Conservation (phyloP, 83 land plant species). For the Thuja plicata region DNA sequence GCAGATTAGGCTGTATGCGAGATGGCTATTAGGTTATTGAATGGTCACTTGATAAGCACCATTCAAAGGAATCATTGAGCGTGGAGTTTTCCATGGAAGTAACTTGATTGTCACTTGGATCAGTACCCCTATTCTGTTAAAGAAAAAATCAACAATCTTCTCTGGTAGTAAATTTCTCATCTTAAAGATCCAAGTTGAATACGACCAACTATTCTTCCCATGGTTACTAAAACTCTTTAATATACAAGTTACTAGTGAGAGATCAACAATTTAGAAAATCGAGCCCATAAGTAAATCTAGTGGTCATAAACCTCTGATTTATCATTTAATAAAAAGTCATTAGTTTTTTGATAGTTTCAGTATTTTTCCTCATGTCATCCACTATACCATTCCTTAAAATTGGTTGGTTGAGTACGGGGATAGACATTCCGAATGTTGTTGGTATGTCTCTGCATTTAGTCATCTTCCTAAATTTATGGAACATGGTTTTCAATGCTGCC, state of each 20-base stretch:
- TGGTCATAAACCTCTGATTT: background rate
- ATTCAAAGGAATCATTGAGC: too few species aligned
- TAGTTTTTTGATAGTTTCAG: background rate
- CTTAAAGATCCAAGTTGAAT: background rate
- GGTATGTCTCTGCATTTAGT: background rate
- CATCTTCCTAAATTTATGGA: background rate
- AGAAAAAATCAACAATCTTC: background rate
- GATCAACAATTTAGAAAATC: background rate
- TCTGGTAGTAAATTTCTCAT: background rate
- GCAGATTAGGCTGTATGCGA: too few species aligned
- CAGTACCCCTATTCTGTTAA: too few species aligned
- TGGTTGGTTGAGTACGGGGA: background rate
- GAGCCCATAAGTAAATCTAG: too few species aligned
- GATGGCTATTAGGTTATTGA: too few species aligned
- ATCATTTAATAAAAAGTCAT: background rate
- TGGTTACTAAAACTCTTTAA: too few species aligned
- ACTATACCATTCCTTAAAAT: background rate
- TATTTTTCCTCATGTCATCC: background rate
- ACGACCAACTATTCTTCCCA: background rate
- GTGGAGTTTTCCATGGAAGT: too few species aligned
- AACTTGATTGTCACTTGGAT: too few species aligned
- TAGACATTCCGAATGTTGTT: background rate
- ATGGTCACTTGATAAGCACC: too few species aligned
- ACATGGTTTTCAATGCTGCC: background rate
- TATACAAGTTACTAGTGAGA: background rate